Evolutionary conservation across 805 yeast species (phyloP), one percentile per base, ranked within the genome.

Genomic region (Candida vaughaniae): DNA sequence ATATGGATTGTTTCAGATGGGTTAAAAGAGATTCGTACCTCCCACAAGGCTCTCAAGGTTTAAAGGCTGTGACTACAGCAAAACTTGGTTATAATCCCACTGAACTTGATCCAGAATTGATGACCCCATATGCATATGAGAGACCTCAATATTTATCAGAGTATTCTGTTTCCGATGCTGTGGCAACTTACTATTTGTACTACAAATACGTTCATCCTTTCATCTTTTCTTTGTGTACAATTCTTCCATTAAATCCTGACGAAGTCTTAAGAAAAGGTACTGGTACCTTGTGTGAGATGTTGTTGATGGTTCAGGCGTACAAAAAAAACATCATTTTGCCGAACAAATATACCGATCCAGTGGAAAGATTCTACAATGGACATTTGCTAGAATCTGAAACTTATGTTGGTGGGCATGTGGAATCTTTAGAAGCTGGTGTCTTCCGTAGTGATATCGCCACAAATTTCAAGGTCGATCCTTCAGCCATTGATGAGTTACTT

Each of bases 111-210:
- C 99, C 99, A 0, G 99, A 93, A 62, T 67, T 90, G 33, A 93
- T 93, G 99, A 89, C 97, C 0, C 97, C 97, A 0, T 93, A 91
- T 59, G 99, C 99, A 3, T 79, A 82, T 48, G 96, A 90, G 52
- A 78, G 84, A 50, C 99, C 99, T 1, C 98, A 93, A 53, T 65
- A 83, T 3, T 63, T 93, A 35, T 88, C 99, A 0, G 99, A 95
- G 56, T 93, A 93, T 60, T 95, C 99, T 1, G 99, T 93, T 18
- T 95, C 99, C 39, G 99, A 93, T 72, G 99, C 99, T 9, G 99
- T 95, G 26, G 99, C 99, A 4, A 93, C 99, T 0, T 93, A 90
- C 57, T 93, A 93, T 60, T 69, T 93, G 31, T 93, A 90, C 66
- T 90, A 85, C 79, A 93, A 93, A 62, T 95, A 93, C 56, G 96